Evolutionary conservation across 31 red algal species (phyloP).

Genomic region (Odonthalia washingtoniensis): DNA sequence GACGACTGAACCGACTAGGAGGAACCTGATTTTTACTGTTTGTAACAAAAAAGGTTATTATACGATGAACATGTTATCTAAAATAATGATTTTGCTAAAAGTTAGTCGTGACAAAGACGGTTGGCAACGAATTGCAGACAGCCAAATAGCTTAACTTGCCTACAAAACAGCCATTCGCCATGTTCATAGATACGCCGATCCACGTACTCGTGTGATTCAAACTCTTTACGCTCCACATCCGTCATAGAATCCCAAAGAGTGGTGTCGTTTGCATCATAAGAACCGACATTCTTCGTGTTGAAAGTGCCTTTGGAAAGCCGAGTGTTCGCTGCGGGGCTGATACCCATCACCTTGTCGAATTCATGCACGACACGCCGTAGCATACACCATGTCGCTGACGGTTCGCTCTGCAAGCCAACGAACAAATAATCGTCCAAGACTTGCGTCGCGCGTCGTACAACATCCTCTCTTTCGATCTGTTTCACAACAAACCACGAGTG

Average conservation of each 20-base stretch:
- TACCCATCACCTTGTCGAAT: constrained; percentile 49
- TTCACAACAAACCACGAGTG: constrained; percentile 43
- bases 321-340: constrained; percentile 20
- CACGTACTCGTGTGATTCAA: constrained; percentile 60
- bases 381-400: constrained; percentile 59
- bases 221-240: constrained; percentile 30
- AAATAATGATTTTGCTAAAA: too few relatives aligned
- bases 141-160: constrained; percentile 50
- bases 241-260: constrained; percentile 53
- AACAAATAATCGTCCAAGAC: constrained; percentile 51
- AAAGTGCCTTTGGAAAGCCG: constrained; percentile 26
- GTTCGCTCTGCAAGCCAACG: constrained; percentile 58
- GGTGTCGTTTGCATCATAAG: constrained; percentile 41
- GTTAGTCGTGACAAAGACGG: too few relatives aligned
- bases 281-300: constrained; percentile 50
- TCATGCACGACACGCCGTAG: constrained; percentile 46
- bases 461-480: constrained; percentile 5
- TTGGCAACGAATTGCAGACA: too few relatives aligned
- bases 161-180: constrained; percentile 48
- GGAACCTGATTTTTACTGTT: too few relatives aligned
- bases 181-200: constrained; percentile 66
- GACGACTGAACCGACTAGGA: too few relatives aligned
- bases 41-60: too few relatives aligned
- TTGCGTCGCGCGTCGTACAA: constrained; percentile 38
- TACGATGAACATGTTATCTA: too few relatives aligned